Base-by-base conservation (phyloP, 345 rosid genomes). In the Aurinia saxatilis region DNA sequence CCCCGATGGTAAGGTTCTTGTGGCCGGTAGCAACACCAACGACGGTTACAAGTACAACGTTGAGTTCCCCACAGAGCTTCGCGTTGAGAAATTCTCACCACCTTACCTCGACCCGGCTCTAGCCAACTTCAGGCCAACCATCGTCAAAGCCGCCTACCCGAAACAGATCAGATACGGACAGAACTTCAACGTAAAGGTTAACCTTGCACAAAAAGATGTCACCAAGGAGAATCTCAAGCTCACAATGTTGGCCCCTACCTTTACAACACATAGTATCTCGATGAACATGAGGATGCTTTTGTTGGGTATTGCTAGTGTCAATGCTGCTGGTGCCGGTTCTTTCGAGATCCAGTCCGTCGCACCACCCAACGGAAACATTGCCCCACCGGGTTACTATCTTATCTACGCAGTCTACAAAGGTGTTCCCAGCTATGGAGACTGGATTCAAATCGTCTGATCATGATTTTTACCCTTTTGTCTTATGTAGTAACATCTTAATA, bases 11-110 rank as follows among this genome's bases (percentile, higher is more conserved):
- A 82, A 74, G 66, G 50, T 88, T 35, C 76, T 86, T 3, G 77
- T 88, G 5, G 88, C 68, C 0, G 93, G 96, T 4, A 86, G 90
- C 63, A 86, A 86, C 84, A 82, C 88, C 1, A 78, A 84, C 64
- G 70, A 84, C 0, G 93, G 93, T 6, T 85, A 88, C 75, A 16
- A 46, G 7, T 76, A 60, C 60, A 57, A 78, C 44, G 82, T 76
- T 9, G 77, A 79, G 67, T 88, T 29, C 75, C 93, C 93, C 0
- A 85, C 93, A 0, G 96, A 88, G 65, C 77, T 85, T 2, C 78
- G 87, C 5, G 76, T 85, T 0, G 93, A 85, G 77, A 85, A 82
- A 76, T 85, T 79, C 81, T 80, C 79, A 0, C 96, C 96, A 0
- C 93, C 84, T 56, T 88, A 85, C 73, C 61, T 88, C 37, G 78